These are phyloP conservation scores for Ascochyta fabae DNA, from an alignment of 2,329 filamentous ascomycete species.

Conservation along the genomic window DNA sequence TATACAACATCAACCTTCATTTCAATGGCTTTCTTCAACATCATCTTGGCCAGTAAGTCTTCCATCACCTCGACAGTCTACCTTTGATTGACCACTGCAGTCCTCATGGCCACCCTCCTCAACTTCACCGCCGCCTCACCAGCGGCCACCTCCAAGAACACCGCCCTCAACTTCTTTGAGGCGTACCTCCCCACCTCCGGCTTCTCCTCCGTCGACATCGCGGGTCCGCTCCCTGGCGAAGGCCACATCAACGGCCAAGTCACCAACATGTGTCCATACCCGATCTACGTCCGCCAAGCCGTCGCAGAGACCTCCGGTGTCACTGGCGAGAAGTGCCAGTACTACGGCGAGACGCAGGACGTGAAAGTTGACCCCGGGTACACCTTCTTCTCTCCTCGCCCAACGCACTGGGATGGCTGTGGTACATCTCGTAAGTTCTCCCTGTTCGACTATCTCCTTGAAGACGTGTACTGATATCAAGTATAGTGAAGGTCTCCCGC, in stretches of 20 bases:
- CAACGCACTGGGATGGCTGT: constrained; percentile 1
- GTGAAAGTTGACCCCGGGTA: neutral
- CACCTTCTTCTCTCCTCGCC: neutral
- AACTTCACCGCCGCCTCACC: too few relatives aligned
- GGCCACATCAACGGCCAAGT: constrained; percentile 3
- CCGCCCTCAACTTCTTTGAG: neutral
- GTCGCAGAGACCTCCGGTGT: constrained; percentile 1
- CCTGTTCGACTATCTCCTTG: too few relatives aligned
- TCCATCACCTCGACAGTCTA: too few relatives aligned
- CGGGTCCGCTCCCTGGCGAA: neutral
- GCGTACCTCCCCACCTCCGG: neutral
- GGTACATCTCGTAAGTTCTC: neutral
- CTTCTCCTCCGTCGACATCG: neutral
- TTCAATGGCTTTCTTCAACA: too few relatives aligned
- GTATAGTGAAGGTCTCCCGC: constrained; percentile 6
- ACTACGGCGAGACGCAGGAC: constrained; percentile 4
- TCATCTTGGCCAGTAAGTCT: neutral
- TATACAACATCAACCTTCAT: too few relatives aligned
- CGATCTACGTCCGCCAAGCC: constrained; percentile 7
- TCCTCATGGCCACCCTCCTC: too few relatives aligned
- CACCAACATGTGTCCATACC: constrained; percentile 1
- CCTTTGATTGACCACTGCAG: too few relatives aligned
- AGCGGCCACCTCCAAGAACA: neutral
- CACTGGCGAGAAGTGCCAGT: neutral
- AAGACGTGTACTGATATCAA: too few relatives aligned